Conservation (phyloP, 2,329 filamentous ascomycete species). For the Scytalidium sp. region DNA sequence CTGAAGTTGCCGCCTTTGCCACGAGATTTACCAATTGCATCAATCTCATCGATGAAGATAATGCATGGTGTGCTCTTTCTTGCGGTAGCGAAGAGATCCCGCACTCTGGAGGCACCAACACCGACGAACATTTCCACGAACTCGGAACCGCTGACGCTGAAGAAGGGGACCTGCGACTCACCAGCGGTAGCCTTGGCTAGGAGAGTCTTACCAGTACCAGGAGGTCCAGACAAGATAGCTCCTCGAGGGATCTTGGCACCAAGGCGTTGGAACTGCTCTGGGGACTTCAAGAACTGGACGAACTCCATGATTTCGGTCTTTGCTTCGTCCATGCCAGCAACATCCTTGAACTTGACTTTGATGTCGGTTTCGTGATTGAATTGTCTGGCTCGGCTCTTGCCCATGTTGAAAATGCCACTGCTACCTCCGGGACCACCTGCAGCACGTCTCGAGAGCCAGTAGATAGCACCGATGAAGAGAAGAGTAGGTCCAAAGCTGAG, state of each 20-base stretch:
- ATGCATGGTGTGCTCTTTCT: slow-evolving; percentile 97
- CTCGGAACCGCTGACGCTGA: slow-evolving; percentile 96
- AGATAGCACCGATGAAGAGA: slow-evolving; percentile 77
- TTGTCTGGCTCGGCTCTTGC: slow-evolving; percentile 91
- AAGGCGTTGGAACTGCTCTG: slow-evolving; percentile 86
- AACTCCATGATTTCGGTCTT: slow-evolving; percentile 99
- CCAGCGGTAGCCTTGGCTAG: slow-evolving; percentile 96
- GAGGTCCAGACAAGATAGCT: slow-evolving; percentile 94
- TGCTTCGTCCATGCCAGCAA: slow-evolving; percentile 96
- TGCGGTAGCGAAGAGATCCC: slow-evolving; percentile 91
- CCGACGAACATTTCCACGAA: slow-evolving; percentile 99
- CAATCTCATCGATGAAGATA: slow-evolving; percentile 99
- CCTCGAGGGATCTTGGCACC: slow-evolving; percentile 97
- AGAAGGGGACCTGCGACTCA: slow-evolving; percentile 96
- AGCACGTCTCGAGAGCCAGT: slow-evolving; percentile 76
- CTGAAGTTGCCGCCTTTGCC: slow-evolving; percentile 74
- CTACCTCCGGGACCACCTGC: slow-evolving; percentile 62
- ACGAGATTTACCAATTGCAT: slow-evolving; percentile 91
- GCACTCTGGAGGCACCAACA: slow-evolving; percentile 92
- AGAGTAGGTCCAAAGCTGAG: slow-evolving; percentile 82
- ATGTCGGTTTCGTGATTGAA: slow-evolving; percentile 97
- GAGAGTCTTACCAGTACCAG: slow-evolving; percentile 96
- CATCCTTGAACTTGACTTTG: slow-evolving; percentile 95
- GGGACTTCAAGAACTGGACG: slow-evolving; percentile 93
- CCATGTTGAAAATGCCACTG: slow-evolving; percentile 90